A percentile compares a stretch with the other conserved stretches of the same genome.
Conservation (phyloP, 2,329 filamentous ascomycete genomes). For the Ceratocystis destructans region DNA sequence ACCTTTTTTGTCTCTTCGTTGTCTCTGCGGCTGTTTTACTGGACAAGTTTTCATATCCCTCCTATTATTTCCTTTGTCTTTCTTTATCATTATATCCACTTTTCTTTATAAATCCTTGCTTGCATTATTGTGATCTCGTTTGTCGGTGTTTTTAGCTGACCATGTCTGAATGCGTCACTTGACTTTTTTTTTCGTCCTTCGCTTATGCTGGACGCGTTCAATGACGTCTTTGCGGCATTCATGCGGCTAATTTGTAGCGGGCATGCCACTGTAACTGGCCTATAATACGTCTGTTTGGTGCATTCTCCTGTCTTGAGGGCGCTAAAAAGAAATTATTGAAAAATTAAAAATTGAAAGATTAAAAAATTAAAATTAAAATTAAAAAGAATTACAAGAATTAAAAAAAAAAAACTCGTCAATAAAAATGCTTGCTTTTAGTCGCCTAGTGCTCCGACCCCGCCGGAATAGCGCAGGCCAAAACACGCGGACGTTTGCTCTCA, state of each 20-base stretch:
- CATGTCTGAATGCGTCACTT: conserved; percentile 1
- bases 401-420: no score
- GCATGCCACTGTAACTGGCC: background rate
- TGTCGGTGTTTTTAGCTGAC: background rate
- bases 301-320: no score
- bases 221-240: background rate
- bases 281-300: no score
- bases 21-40: background rate
- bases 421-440: no score
- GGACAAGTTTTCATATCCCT: background rate
- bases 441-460: background rate
- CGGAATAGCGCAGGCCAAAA: no score
- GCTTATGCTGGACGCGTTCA: background rate
- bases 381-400: no score
- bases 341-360: no score
- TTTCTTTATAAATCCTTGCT: background rate
- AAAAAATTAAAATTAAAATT: no score
- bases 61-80: background rate
- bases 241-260: background rate
- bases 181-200: background rate
- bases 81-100: background rate
- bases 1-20: background rate
- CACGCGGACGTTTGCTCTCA: no score
- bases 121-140: background rate
- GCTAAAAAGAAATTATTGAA: no score